Evolutionary conservation across 352 stramenopile genomes (phyloP).

Genomic region (Phytophthora pluvialis): DNA sequence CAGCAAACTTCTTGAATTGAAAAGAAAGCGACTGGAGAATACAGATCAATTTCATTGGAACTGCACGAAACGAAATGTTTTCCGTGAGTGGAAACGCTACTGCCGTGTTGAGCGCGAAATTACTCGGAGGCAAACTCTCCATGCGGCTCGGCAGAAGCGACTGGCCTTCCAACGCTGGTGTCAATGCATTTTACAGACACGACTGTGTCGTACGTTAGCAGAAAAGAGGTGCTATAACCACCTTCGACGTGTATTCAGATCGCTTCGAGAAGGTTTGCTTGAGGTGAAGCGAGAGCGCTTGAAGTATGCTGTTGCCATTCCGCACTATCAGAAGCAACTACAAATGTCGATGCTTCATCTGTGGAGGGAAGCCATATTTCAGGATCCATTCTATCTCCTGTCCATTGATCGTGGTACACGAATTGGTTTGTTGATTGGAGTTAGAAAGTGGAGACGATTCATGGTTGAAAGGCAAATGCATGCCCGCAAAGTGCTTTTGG

Average conservation of each 20-base stretch:
- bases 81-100: slow-evolving; percentile 20
- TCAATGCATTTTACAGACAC: slow-evolving; percentile 22
- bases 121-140: slow-evolving; percentile 8
- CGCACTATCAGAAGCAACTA: slow-evolving; percentile 8
- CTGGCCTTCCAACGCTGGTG: slow-evolving; percentile 24
- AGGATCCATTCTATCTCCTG: slow-evolving; percentile 16
- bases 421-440: slow-evolving; percentile 13
- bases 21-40: slow-evolving; percentile 6
- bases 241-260: slow-evolving; percentile 8
- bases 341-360: slow-evolving; percentile 1
- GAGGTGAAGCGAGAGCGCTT: neutral
- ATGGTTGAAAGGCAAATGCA: neutral
- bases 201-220: slow-evolving; percentile 11
- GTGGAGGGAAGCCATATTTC: slow-evolving; percentile 26
- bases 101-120: slow-evolving; percentile 26
- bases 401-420: slow-evolving; percentile 11
- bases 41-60: slow-evolving; percentile 18
- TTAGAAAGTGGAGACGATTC: slow-evolving; percentile 34
- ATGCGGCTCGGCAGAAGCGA: slow-evolving; percentile 6
- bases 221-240: slow-evolving; percentile 5
- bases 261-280: slow-evolving; percentile 10
- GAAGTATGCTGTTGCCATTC: slow-evolving; percentile 4
- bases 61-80: slow-evolving; percentile 3
- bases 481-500: slow-evolving; percentile 26
- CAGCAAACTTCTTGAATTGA: slow-evolving; percentile 1